Conservation (phyloP, 2,329 filamentous ascomycete species). For the Bipolaris gigantea region DNA sequence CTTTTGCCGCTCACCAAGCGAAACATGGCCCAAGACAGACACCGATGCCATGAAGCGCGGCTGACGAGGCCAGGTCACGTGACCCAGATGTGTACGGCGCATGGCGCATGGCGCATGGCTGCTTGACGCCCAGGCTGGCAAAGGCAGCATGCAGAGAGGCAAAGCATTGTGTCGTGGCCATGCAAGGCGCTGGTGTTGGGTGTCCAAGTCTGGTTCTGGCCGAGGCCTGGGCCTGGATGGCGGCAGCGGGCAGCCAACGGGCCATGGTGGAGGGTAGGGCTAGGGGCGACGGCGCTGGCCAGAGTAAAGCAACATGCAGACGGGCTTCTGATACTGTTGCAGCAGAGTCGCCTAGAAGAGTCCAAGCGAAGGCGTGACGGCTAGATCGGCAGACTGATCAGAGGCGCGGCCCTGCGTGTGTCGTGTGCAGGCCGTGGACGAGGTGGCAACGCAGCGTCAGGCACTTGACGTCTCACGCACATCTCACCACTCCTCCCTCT, state of each 20-base stretch:
- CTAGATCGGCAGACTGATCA: slow-evolving; percentile 19
- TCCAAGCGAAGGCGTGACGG: slow-evolving; percentile 14
- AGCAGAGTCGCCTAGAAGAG: neutral
- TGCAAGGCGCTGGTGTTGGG: slow-evolving; percentile 5
- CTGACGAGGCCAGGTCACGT: neutral
- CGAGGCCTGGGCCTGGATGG: slow-evolving; percentile 18
- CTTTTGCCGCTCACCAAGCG: neutral
- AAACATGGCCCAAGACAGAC: neutral
- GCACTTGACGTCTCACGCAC: slow-evolving; percentile 25
- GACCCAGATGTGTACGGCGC: neutral
- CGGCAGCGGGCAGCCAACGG: neutral
- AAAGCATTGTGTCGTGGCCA: neutral
- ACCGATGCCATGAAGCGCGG: too few species aligned
- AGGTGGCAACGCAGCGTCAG: slow-evolving; percentile 28
- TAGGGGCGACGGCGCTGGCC: neutral
- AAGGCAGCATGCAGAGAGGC: neutral
- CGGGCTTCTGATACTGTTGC: neutral
- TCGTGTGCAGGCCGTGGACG: slow-evolving; percentile 19
- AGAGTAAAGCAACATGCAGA: neutral
- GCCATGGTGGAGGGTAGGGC: neutral
- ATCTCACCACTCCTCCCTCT: slow-evolving; percentile 14
- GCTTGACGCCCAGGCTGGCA: neutral
- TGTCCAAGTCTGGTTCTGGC: neutral
- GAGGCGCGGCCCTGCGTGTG: slow-evolving; percentile 10
- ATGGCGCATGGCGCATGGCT: neutral